Conservation (phyloP, 1,139 yeast species). For the Candida tetrigidarum region DNA sequence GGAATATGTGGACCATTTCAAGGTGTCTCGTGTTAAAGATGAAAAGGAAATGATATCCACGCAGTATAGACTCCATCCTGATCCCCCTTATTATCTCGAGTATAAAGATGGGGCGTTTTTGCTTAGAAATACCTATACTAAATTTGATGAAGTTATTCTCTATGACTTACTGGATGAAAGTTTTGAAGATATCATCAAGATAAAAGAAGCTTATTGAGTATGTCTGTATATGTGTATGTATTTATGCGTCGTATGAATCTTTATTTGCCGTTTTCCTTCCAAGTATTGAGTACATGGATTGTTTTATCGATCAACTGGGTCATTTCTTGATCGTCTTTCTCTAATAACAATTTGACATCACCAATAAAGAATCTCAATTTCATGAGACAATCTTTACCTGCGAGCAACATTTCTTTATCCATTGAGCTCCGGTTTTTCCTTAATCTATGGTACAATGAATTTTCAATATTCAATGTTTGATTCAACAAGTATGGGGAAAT, state of each 20-base stretch:
- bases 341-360: conserved; percentile 33
- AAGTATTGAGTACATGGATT: conserved; percentile 29
- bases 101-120: neutral
- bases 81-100: conserved; percentile 3
- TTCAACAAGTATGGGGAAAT: conserved; percentile 40
- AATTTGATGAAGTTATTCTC: neutral
- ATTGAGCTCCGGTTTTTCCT: conserved; percentile 3
- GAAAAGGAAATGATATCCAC: neutral
- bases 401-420: conserved; percentile 5
- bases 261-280: conserved; percentile 22
- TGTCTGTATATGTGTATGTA: neutral
- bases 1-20: neutral
- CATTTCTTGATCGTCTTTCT: conserved; percentile 33
- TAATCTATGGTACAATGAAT: conserved; percentile 19
- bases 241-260: neutral
- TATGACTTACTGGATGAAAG: conserved; percentile 1
- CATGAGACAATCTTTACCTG: conserved; percentile 15
- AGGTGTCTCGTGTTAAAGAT: neutral
- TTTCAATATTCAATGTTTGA: conserved; percentile 37
- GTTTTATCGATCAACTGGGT: conserved; percentile 22
- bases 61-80: neutral
- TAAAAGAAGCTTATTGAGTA: neutral
- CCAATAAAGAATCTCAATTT: conserved; percentile 37
- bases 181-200: neutral
- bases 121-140: neutral